Conservation (phyloP, 129 eudicot species). For the Heracleum sosnowskyi region DNA sequence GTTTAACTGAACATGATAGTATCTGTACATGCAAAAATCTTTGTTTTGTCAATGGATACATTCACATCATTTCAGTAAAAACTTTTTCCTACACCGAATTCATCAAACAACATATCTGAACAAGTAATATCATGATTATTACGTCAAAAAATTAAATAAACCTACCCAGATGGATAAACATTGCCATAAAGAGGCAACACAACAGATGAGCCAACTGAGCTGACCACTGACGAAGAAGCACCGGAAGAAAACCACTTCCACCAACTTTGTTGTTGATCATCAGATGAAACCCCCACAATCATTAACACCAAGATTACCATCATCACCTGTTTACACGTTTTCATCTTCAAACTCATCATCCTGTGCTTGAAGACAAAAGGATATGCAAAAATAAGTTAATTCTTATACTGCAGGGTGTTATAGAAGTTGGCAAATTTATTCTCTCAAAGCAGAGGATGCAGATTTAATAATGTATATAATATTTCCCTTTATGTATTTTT, state of each 20-base stretch:
- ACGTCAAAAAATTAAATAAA: background rate
- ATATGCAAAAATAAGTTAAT: background rate
- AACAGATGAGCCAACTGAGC: constrained; percentile 36
- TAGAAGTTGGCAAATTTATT: background rate
- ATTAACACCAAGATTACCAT: constrained; percentile 23
- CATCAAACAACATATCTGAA: background rate
- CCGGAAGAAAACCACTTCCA: constrained; percentile 45
- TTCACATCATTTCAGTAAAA: background rate
- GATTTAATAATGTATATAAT: background rate
- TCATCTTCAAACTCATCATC: background rate
- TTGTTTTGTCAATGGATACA: background rate
- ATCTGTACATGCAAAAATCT: constrained; percentile 34
- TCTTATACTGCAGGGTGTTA: background rate
- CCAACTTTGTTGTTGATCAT: constrained; percentile 50
- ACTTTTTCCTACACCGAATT: background rate
- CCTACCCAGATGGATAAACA: constrained; percentile 89
- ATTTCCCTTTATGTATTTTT: background rate
- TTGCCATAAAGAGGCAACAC: constrained; percentile 75
- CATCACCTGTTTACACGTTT: background rate
- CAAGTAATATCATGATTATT: background rate
- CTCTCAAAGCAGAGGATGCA: background rate
- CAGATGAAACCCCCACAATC: constrained; percentile 22
- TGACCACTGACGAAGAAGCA: constrained; percentile 19
- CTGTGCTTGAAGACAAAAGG: background rate
- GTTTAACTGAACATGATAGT: constrained; percentile 56